Conservation (phyloP, 2,329 filamentous ascomycete species). For the Pyrenophora seminiperda region DNA sequence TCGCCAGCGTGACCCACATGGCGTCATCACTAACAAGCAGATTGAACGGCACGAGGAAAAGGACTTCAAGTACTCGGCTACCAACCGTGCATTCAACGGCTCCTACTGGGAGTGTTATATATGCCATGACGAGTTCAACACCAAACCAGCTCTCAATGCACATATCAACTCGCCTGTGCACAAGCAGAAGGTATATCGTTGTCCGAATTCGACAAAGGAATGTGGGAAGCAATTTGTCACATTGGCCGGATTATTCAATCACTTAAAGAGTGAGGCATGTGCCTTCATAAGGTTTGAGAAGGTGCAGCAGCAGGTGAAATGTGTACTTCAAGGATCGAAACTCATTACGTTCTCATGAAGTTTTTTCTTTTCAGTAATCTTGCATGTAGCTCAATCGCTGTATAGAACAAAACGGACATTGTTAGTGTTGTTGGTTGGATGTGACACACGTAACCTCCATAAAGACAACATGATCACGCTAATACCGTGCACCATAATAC, state of each 20-base stretch:
- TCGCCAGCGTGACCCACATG: slow-evolving; percentile 53
- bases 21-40: slow-evolving; percentile 58
- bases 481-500: too few species aligned
- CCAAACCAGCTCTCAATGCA: slow-evolving; percentile 50
- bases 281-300: slow-evolving; percentile 48
- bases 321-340: too few species aligned
- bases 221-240: slow-evolving; percentile 49
- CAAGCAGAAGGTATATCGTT: slow-evolving; percentile 55
- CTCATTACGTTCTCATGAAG: too few species aligned
- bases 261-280: slow-evolving; percentile 55
- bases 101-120: slow-evolving; percentile 58
- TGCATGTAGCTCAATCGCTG: too few species aligned
- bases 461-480: too few species aligned
- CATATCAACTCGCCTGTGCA: slow-evolving; percentile 62
- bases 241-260: slow-evolving; percentile 52
- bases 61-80: slow-evolving; percentile 45
- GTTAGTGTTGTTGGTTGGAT: too few species aligned
- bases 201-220: slow-evolving; percentile 48
- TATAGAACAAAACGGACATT: too few species aligned
- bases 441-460: too few species aligned
- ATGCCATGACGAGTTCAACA: slow-evolving; percentile 54
- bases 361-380: too few species aligned
- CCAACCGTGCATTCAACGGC: slow-evolving; percentile 52
- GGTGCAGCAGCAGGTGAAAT: slow-evolving; percentile 46
- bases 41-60: slow-evolving; percentile 38